Evolutionary conservation across 1,284 basidiomycete species (phyloP).

Genomic region (Puccinia novopanici): DNA sequence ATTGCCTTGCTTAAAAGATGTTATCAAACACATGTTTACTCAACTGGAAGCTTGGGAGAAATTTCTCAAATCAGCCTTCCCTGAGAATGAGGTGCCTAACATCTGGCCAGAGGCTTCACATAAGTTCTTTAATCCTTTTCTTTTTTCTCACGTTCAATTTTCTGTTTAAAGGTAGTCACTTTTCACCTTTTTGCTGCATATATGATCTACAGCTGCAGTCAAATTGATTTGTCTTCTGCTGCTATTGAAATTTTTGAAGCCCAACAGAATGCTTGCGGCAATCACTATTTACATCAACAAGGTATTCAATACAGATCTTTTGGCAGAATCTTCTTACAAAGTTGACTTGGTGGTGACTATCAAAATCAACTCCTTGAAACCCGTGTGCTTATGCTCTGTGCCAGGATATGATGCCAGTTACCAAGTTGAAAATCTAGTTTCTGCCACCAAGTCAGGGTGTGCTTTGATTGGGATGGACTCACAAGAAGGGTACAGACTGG

Average conservation of each 20-base stretch:
- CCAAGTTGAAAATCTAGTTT: constrained; percentile 83
- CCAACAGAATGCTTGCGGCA: no score
- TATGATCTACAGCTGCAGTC: constrained; percentile 65
- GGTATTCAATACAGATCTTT: constrained; percentile 79
- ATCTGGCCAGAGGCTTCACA: constrained; percentile 66
- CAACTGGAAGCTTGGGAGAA: no score
- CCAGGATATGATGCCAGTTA: constrained; percentile 97
- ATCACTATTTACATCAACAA: constrained; percentile 73
- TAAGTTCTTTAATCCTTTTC: no score
- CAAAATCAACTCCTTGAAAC: constrained; percentile 76
- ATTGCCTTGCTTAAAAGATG: constrained; percentile 71
- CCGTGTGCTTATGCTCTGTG: no score
- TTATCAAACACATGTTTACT: constrained; percentile 70
- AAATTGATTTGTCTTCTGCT: constrained; percentile 74
- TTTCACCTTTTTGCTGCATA: not conserved
- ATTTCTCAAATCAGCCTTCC: no score
- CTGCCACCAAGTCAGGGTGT: constrained; percentile 68
- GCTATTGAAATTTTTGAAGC: constrained; percentile 83
- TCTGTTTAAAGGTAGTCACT: not conserved
- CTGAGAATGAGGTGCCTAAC: constrained; percentile 71
- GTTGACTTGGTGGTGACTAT: constrained; percentile 73
- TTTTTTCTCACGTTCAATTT: constrained; percentile 13
- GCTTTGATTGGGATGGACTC: constrained; percentile 95
- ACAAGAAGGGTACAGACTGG: constrained; percentile 88
- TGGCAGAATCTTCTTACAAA: constrained; percentile 71